Base-by-base conservation (phyloP, 2,329 filamentous ascomycete genomes). In the Aspergillus sp. region DNA sequence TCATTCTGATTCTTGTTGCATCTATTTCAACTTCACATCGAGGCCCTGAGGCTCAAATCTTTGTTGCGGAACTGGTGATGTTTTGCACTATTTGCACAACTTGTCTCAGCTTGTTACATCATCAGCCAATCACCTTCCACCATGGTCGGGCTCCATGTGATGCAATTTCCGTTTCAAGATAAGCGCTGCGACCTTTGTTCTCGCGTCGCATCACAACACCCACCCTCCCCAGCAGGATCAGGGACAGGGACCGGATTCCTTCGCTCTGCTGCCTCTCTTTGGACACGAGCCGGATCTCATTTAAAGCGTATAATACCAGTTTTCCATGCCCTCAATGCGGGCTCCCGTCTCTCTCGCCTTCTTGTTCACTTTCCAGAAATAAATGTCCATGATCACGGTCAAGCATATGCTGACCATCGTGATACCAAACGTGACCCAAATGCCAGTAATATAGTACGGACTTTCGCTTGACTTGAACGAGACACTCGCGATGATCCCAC, bases 401-500 rank as follows among this genome's bases (percentile, higher is more conserved):
- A 61, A n/a, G 30, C 48, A 17, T 8, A 64, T 51, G 48, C 55
- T 61, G 19, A 53, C 31, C 22, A 64, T 59, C 17, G 59, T 54
- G 30, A 64, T 57, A 3, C 48, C 62, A 43, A 64, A 64, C 6
- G 62, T 64, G 17, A 64, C 59, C 62, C 62, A 64, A 22, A 64
- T 64, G 7, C 62, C 62, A 5, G 62, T 64, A 5, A 56, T 61
- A 31, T 64, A 64, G 54, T 41, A 34, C 3, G 59, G 62, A 19
- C 62, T 64, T 43, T 64, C 62, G 47, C 31, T 49, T 19, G 59
- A 61, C 28, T 64, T 64, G 56, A 64, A 64, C 6, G 62, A 31
- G 5, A 64, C 59, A 34, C 62, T 62, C 17, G 62, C 62, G 15
- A 64, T 59, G 19, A 64, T 64, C 4, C 62, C 62, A 46, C 72